Evolutionary conservation across 192 early-diverging fungal genomes (phyloP).

Genomic region (Borealophlyctis nickersoniae): DNA sequence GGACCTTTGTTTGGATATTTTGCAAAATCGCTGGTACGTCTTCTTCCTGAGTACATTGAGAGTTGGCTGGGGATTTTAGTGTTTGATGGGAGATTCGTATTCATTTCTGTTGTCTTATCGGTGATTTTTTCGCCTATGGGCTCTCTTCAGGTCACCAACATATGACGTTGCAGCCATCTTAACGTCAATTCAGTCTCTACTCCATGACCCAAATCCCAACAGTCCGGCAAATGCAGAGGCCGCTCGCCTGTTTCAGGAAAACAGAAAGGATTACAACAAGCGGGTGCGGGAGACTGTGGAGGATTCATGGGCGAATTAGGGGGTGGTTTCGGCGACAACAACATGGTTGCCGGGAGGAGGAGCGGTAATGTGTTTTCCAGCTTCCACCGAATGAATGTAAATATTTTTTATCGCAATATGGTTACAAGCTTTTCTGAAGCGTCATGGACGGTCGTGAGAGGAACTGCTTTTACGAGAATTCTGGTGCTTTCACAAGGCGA

Average conservation of each 20-base stretch:
- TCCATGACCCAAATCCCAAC: constrained; percentile 97
- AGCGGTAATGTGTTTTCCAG: too few species aligned
- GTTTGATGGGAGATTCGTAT: too few species aligned
- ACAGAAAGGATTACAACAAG: constrained; percentile 88
- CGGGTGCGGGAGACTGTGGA: constrained; percentile 90
- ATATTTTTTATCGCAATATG: too few species aligned
- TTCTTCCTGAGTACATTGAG: constrained; percentile 1
- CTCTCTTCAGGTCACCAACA: neutral
- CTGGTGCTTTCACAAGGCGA: too few species aligned
- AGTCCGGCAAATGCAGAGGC: constrained; percentile 97
- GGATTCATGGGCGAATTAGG: constrained; percentile 65
- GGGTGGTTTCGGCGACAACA: too few species aligned
- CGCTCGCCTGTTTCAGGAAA: constrained; percentile 87
- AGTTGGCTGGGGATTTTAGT: too few species aligned
- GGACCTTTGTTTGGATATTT: constrained; percentile 95
- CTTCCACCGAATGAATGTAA: too few species aligned
- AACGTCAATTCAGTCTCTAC: constrained; percentile 90
- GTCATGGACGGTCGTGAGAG: too few species aligned
- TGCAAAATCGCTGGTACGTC: constrained; percentile 88
- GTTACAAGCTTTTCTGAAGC: too few species aligned
- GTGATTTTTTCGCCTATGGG: neutral
- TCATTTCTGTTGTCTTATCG: too few species aligned
- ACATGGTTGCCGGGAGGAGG: too few species aligned
- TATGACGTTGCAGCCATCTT: constrained; percentile 45
- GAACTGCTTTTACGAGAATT: too few species aligned